phyloP scores from a whole-genome alignment of 2,329 filamentous ascomycete genomes.

The Lithohypha guttulata region DNA sequence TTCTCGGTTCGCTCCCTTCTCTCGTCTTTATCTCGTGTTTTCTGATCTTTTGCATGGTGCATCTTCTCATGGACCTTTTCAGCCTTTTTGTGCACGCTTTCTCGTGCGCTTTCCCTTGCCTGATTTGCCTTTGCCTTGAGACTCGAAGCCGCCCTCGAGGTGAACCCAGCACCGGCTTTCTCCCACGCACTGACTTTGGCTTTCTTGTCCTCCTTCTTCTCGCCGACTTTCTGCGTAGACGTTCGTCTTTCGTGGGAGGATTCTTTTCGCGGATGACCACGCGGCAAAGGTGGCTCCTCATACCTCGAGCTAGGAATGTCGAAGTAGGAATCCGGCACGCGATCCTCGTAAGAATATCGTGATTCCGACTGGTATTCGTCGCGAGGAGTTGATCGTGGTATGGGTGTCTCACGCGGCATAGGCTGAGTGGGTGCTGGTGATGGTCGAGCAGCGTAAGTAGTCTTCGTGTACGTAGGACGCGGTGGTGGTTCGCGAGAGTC shows the following conservation, averaged over 20 bases:
- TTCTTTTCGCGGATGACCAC: slow-evolving; percentile 30
- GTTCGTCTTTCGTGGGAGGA: slow-evolving; percentile 28
- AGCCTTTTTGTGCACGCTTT: no score
- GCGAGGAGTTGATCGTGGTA: no score
- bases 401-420: slow-evolving; percentile 1
- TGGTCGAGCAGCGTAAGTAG: slow-evolving; percentile 13
- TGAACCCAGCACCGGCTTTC: slow-evolving; percentile 8
- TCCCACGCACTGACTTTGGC: slow-evolving; percentile 15
- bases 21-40: slow-evolving; percentile 34
- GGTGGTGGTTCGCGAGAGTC: slow-evolving; percentile 5
- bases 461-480: slow-evolving; percentile 14
- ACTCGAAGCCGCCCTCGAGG: slow-evolving; percentile 15
- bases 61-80: slow-evolving; percentile 8
- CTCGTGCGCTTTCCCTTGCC: slow-evolving; percentile 12
- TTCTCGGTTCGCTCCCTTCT: slow-evolving; percentile 32
- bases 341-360: slow-evolving; percentile 32
- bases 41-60: slow-evolving; percentile 27
- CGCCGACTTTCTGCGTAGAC: slow-evolving; percentile 24
- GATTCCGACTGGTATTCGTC: slow-evolving; percentile 33
- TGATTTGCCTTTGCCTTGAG: slow-evolving; percentile 17
- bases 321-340: slow-evolving; percentile 27
- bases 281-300: slow-evolving; percentile 28
- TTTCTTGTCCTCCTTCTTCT: slow-evolving; percentile 30
- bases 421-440: slow-evolving; percentile 13
- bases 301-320: slow-evolving; percentile 26